These are phyloP conservation scores for Syzygium grande DNA, from an alignment of 345 rosid species.

Conservation along the genomic window DNA sequence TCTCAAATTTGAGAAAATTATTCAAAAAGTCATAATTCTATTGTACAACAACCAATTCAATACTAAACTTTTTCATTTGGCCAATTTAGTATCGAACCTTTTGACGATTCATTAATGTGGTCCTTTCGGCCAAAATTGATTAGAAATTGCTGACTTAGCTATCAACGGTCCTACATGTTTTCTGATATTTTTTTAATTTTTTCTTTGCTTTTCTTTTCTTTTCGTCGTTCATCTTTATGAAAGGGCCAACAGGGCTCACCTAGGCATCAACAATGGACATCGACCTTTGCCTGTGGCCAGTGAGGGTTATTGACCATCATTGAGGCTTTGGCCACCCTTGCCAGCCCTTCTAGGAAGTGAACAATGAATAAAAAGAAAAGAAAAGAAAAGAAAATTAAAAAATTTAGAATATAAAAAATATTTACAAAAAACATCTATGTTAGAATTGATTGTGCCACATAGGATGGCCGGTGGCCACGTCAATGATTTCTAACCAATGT, in stretches of 20 bases:
- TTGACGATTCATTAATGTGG: background rate
- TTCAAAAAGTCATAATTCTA: background rate
- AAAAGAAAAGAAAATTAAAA: no score
- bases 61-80: background rate
- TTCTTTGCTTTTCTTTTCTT: background rate
- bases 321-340: background rate
- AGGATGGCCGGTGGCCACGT: background rate
- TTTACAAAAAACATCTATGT: background rate
- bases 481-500: background rate
- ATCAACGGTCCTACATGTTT: rapidly evolving
- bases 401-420: no score
- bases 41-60: no score
- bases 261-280: no score
- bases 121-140: background rate
- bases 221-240: no score
- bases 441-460: background rate
- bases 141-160: background rate
- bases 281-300: no score
- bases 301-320: background rate
- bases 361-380: no score
- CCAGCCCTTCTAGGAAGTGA: background rate
- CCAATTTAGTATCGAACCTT: no score
- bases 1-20: no score
- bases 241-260: background rate
- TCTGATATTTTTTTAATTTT: background rate